Evolutionary conservation across 1,284 basidiomycete species (phyloP), one percentile per base, ranked within the genome.

Genomic region (Clitocybe nebularis): DNA sequence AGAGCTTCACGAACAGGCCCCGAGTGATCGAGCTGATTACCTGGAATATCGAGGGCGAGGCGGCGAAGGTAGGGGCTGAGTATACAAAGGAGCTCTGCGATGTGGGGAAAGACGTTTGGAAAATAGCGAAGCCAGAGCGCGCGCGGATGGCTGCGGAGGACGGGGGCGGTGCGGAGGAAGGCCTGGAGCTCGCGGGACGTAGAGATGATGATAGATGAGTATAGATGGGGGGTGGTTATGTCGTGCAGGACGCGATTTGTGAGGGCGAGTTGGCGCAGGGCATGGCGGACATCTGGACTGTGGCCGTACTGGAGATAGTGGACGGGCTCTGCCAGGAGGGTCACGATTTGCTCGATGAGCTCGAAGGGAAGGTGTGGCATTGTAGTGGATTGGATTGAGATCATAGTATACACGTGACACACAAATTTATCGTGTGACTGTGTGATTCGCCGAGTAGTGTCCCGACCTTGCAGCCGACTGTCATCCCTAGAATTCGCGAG

Each of bases 131-230:
- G 35, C 41, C 47, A 46, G 21, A 51, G 44, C 9, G 44, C 37
- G 5, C 24, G 43, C 25, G 44, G 19, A 17, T 40, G 33, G 8
- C 20, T 29, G 8, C 41, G 44, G 34, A 44, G 35, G 11, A 14
- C 4, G 14, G 41, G 30, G 10, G 49, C 26, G 10, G 41, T 36
- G n/a, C 30, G 32, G 7, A 43, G 28, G 29, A 45, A 47, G 1
- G 41, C 38, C 10, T 21, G 16, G 23, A 48, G 46, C 28, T 46
- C 32, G 29, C 19, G 32, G 10, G 13, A 16, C 14, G 44, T 43
- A 5, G 46, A 39, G 33, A 51, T 44, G 39, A 48, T 36, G 23
- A 51, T 41, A 10, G 44, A 46, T 9, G 49, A 46, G 37, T 50
- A 47, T 5, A 51, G 44, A 21, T 34, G 23, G 11, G 49, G 46